Base-by-base conservation (phyloP, 1,284 basidiomycete species). In the Malassezia cuniculi region DNA sequence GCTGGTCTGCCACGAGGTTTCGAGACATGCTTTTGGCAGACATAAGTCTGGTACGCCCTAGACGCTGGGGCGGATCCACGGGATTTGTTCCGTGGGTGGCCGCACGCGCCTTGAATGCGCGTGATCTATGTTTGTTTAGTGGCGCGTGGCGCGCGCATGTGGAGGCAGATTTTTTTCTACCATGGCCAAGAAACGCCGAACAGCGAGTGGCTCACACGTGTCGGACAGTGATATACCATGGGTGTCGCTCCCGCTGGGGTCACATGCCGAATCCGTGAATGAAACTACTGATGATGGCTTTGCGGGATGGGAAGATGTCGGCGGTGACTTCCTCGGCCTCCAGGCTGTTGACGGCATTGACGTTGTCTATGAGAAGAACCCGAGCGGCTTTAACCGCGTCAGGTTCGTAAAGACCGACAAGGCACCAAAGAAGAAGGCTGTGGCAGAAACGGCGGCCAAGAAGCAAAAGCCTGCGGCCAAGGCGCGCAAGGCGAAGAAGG, bases 241-340 rank as follows among this genome's bases (percentile, higher is more conserved):
- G 42, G 21, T 20, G 10, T 14, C 33, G 10, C 18, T 45, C 26
- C 32, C 42, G 15, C 12, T 35, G 5, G 17, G 22, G 0, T 39
- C 32, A 1, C 27, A 33, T 5, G 38, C 42, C 0, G 42, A 45
- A 15, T 10, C 10, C 2, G 42, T 45, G 5, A 45, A 45, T 22
- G 37, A 31, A 27, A 45, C 42, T 14, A 39, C 37, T 3, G 42
- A 45, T 17, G 42, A 45, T 3, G 42, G 32, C 3, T 45, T 45
- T 20, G 42, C 35, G 10, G 17, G 18, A 3, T 31, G 37, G 7
- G 34, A 45, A 18, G 16, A 29, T n/a, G 16, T 18, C 26, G 57
- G 47, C 34, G 59, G 55, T 24, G 61, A 58, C 36, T 66, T 59
- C 25, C 60, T 66, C 51, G 63, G 63, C 5, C 32, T 66, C 19